A percentile compares a stretch with the other conserved stretches of the same genome.
phyloP scores from a whole-genome alignment of 768 basidiomycete genomes.

The Lyophyllum shimeji region DNA sequence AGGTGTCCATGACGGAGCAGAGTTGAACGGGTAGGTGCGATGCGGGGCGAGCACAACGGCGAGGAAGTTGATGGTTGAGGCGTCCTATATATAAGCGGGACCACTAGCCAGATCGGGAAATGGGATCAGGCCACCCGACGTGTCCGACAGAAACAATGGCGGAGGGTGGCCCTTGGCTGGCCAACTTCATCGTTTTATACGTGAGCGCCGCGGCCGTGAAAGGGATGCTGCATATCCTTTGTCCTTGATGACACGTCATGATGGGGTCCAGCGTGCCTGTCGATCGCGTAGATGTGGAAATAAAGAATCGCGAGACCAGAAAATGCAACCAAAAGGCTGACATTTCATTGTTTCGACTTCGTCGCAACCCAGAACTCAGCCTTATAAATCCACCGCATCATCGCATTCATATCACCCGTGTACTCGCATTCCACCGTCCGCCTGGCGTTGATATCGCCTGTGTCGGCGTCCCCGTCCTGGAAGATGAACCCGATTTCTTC shows the following conservation, averaged over 20 bases:
- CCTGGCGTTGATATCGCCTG: slow-evolving; percentile 24
- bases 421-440: slow-evolving; percentile 64
- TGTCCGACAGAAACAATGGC: not conserved
- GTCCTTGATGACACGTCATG: not conserved
- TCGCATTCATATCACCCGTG: slow-evolving; percentile 56
- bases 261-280: not conserved
- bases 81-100: not conserved
- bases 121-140: not conserved
- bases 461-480: slow-evolving; percentile 23
- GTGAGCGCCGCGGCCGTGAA: too few species aligned
- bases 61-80: not conserved
- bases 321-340: not conserved
- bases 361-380: slow-evolving; percentile 68
- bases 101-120: not conserved
- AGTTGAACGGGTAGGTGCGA: not conserved
- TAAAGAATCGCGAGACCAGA: not conserved
- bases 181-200: not conserved
- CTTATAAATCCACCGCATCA: slow-evolving; percentile 72
- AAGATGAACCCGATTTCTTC: slow-evolving; percentile 56
- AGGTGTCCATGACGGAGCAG: not conserved
- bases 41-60: not conserved
- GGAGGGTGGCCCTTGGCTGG: not conserved
- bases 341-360: slow-evolving; percentile 28
- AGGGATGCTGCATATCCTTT: not conserved
- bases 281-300: not conserved